Evolutionary conservation across 2,329 filamentous ascomycete species (phyloP), one percentile per base, ranked within the genome.

Genomic region (Aspergillus sp.): DNA sequence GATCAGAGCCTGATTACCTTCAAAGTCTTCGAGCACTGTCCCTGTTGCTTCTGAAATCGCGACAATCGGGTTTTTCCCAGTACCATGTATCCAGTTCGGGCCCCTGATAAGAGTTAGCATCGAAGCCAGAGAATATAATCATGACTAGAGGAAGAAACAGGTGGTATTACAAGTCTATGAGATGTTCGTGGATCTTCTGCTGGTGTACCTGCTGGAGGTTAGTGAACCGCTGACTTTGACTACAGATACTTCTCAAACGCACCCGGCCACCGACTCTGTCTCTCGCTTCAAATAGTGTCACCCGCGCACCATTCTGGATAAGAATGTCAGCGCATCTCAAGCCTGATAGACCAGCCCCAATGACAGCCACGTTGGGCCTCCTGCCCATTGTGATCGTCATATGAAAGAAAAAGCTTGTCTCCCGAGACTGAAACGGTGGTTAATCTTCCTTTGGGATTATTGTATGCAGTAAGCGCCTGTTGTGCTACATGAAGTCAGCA

Each of bases 21-120:
- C 82, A 73, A 82, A 84, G 48, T 78, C 80, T 68, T 83, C 78
- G 2, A 82, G 75, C 8, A 73, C 64, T 0, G 84, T 86, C 10
- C 77, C 72, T 1, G 84, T 86, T 58, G 79, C 70, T 60, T 80
- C 76, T 13, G 84, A 85, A n/a, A 88, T 77, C 13, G 81, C 74
- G 52, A 82, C 75, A 21, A 88, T 86, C 0, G 86, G 86, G 65
- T 88, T 88, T 42, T 83, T 75, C 2, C 83, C 76, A 1, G 83
- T 84, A 15, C 86, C 86, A 70, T 88, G 86, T 53, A 88, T 87
- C 86, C 86, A 88, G 64, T 88, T 88, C 0, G 86, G 83, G 2
- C 86, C 86, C 11, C 84, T 87, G 30, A 21, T 15, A 50, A 49
- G 27, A 13, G 59, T 69, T 53, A 73, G 65, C 36, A 47, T 57